Conservation (phyloP, 495 filamentous ascomycete genomes). For the Aspergillus taichungensis region DNA sequence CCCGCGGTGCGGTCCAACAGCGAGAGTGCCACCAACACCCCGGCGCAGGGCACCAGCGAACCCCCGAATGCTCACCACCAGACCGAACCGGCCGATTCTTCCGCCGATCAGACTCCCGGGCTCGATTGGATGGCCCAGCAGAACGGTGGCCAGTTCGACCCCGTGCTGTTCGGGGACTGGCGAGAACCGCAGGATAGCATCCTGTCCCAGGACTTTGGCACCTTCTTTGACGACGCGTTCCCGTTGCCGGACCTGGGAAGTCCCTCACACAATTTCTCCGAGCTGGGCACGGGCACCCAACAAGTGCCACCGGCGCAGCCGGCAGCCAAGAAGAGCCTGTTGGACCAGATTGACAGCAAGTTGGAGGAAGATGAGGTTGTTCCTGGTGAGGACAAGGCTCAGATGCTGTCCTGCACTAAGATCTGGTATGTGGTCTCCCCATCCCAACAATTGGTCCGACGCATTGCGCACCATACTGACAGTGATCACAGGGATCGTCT, state of each 20-base stretch:
- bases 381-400: slow-evolving; percentile 51
- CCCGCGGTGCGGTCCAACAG: slow-evolving; percentile 36
- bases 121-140: slow-evolving; percentile 77
- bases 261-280: slow-evolving; percentile 56
- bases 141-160: slow-evolving; percentile 84
- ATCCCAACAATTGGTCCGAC: not conserved
- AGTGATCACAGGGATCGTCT: slow-evolving; percentile 70
- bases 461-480: slow-evolving; percentile 3
- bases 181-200: slow-evolving; percentile 79
- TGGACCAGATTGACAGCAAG: slow-evolving; percentile 61
- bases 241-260: slow-evolving; percentile 64
- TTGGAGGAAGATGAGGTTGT: slow-evolving; percentile 61
- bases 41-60: slow-evolving; percentile 9
- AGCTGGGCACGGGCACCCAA: slow-evolving; percentile 24
- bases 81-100: no score
- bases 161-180: slow-evolving; percentile 86
- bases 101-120: slow-evolving; percentile 23
- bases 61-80: slow-evolving; percentile 6
- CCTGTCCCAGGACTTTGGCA: slow-evolving; percentile 56
- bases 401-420: slow-evolving; percentile 76
- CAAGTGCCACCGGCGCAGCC: slow-evolving; percentile 11
- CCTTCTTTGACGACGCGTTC: slow-evolving; percentile 87
- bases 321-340: slow-evolving; percentile 56
- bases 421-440: slow-evolving; percentile 65
- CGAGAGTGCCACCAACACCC: slow-evolving; percentile 23